phyloP scores from a whole-genome alignment of 2,329 filamentous ascomycete genomes.

The Epichloe uncinata region DNA sequence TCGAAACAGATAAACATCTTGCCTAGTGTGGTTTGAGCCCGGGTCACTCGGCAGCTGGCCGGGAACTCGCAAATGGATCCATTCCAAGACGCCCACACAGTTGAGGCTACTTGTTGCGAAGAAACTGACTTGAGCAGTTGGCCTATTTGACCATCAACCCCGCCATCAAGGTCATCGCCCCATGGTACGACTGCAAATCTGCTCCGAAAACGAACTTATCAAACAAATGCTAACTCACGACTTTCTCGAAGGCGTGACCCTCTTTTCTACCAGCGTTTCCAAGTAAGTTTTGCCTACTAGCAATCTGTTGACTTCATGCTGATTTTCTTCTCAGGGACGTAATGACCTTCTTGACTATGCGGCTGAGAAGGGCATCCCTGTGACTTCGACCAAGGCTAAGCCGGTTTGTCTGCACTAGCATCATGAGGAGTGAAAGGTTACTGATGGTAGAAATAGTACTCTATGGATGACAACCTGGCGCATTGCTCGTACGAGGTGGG shows the following conservation, averaged over 20 bases:
- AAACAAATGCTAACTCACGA: background rate
- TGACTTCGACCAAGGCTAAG: slow-evolving; percentile 3
- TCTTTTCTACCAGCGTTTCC: slow-evolving; percentile 1
- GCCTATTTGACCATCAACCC: slow-evolving; percentile 1
- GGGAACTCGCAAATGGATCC: too few relatives aligned
- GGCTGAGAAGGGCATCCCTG: slow-evolving; percentile 1
- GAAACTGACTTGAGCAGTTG: background rate
- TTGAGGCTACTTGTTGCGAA: background rate
- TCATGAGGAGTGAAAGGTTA: background rate
- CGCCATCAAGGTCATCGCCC: slow-evolving; percentile 1
- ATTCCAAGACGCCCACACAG: background rate
- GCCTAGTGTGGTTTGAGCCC: background rate
- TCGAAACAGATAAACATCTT: background rate
- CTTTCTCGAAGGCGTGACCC: background rate
- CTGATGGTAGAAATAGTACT: background rate
- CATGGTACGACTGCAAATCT: background rate
- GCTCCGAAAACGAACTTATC: background rate
- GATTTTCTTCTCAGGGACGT: background rate
- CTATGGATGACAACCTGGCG: slow-evolving; percentile 4
- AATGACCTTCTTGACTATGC: slow-evolving; percentile 2
- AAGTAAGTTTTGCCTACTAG: background rate
- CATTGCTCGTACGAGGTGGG: slow-evolving; percentile 2
- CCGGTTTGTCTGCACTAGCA: background rate
- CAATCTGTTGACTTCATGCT: background rate
- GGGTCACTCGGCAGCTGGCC: background rate